Conservation (phyloP, 805 yeast genomes). For the Kuraishia borneana region DNA sequence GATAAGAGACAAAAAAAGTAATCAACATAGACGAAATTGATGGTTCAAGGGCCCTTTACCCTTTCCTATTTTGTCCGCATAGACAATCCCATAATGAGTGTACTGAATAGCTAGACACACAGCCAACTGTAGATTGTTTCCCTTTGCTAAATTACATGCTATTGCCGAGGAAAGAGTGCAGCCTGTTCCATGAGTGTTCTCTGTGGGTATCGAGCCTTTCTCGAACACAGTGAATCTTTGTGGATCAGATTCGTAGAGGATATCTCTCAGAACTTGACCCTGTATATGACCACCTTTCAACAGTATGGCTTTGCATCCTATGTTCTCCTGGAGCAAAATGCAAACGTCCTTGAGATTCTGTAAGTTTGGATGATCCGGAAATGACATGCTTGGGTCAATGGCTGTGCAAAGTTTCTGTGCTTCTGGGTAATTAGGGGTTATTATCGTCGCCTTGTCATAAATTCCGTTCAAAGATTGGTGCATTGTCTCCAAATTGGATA, state of each 20-base stretch:
- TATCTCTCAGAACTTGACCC: constrained; percentile 20
- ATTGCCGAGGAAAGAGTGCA: constrained; percentile 79
- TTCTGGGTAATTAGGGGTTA: constrained; percentile 74
- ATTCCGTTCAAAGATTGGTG: constrained; percentile 28
- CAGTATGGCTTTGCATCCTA: constrained; percentile 44
- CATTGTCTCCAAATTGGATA: constrained; percentile 38
- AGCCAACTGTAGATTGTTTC: constrained; percentile 31
- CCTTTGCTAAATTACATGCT: constrained; percentile 61
- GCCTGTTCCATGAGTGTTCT: constrained; percentile 81
- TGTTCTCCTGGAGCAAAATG: constrained; percentile 20
- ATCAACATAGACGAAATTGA: constrained; percentile 14
- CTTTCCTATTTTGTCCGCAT: constrained; percentile 28
- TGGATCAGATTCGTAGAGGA: constrained; percentile 17
- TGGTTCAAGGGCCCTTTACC: constrained; percentile 74
- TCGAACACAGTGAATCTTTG: constrained; percentile 29
- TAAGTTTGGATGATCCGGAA: constrained; percentile 17
- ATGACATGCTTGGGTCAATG: constrained; percentile 34
- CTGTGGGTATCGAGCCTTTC: constrained; percentile 26
- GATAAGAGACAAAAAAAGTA: constrained; percentile 9
- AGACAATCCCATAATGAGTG: constrained; percentile 52
- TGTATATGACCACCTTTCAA: constrained; percentile 79
- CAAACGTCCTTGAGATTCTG: constrained; percentile 28
- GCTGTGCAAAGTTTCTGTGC: constrained; percentile 55
- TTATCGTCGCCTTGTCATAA: constrained; percentile 37
- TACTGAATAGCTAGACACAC: constrained; percentile 48